Percentiles rank a stretch among this genome's conserved stretches.
Evolutionary conservation across 331 rosid genomes (phyloP).

Genomic region (Spiraea crenata): DNA sequence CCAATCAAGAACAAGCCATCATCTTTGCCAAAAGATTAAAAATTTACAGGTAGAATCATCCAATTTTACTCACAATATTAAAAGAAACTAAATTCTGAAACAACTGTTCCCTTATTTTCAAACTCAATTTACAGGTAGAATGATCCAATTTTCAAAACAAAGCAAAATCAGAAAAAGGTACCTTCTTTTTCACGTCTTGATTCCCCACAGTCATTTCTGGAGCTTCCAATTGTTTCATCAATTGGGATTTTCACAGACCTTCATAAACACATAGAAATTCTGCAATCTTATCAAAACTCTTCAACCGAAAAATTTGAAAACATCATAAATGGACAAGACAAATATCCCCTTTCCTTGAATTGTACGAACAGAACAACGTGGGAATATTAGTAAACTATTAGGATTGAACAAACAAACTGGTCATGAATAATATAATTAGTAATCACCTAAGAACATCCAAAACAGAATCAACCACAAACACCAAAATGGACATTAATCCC

Average conservation of each 20-base stretch:
- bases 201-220: slow-evolving; percentile 45
- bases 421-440: not conserved
- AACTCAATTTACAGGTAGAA: not conserved
- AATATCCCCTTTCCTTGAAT: too few species aligned
- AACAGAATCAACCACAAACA: not conserved
- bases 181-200: slow-evolving; percentile 68
- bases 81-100: not conserved
- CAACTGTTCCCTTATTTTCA: not conserved
- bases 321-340: not conserved
- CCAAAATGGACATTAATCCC: not conserved
- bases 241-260: slow-evolving; percentile 27
- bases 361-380: not conserved
- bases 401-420: not conserved
- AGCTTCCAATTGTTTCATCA: slow-evolving; percentile 29
- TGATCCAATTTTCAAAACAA: not conserved
- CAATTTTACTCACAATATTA: not conserved
- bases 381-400: not conserved
- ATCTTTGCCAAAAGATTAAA: not conserved
- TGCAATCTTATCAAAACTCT: slow-evolving; percentile 1
- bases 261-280: not conserved
- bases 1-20: not conserved
- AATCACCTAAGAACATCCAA: not conserved
- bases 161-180: slow-evolving; percentile 22
- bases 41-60: not conserved
- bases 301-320: not conserved